Base-by-base conservation (phyloP, 2,329 filamentous ascomycete species). In the Scedosporium boydii region DNA sequence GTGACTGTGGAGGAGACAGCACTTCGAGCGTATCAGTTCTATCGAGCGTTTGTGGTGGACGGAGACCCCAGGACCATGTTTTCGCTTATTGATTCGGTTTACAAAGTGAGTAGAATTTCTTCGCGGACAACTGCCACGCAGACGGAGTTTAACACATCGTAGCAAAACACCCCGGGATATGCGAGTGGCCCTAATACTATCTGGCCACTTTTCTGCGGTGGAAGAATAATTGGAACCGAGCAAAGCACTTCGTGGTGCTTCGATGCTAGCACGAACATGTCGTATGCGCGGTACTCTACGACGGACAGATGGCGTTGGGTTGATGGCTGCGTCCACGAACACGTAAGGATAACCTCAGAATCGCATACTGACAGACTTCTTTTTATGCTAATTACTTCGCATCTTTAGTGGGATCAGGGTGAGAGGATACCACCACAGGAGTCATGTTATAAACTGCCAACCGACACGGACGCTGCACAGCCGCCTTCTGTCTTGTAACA, bases 121-220 rank as follows among this genome's bases (percentile, higher is more conserved):
- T 10, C 6, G 14, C 27, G 6, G 26, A 16, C 12, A 53, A 38
- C 23, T 10, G 56, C 5, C 14, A 58, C 12, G 3, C 14, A 10
- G 5, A 38, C 6, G 16, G 6, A 18, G 18, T 42, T 55, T 60
- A 53, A 26, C n/a, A 12, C 42, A 14, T 18, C 10, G 41, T 18
- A 75, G 74, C 74, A 76, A 75, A 72, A 76, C 64, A 69, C 73
- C 34, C 70, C 73, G 6, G 73, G 73, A 3, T 76, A 75, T 63
- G 62, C 66, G 12, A 70, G 68, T 62, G 74, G 74, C 1, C 74
- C 74, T 6, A 62, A 70, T 14, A 68, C 64, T 16, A 76, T 76
- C 62, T 76, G 74, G 74, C 64, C 69, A 6, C 67, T 76, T 7
- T 76, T 76, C 66, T 76, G 74, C 69, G 69, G 59, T 60, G 74